These are phyloP conservation scores for Spizellomyces sp. DNA, from an alignment of 192 early-diverging fungal genomes.

Conservation along the genomic window DNA sequence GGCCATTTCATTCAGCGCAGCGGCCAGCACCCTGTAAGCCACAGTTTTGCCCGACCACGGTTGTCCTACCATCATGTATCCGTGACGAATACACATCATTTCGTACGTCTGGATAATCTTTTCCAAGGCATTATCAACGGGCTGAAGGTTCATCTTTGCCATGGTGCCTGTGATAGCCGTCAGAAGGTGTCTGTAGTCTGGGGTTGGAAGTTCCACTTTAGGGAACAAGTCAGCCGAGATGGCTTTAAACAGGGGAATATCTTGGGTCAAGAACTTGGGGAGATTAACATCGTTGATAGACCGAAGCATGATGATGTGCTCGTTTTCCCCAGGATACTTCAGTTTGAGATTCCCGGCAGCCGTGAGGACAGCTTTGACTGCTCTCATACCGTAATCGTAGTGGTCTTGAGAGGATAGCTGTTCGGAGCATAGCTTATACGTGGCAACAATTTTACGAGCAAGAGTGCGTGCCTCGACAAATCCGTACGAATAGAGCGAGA, in stretches of 20 bases:
- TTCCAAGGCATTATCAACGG: conserved; percentile 51
- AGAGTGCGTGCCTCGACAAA: conserved; percentile 60
- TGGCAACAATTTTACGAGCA: conserved; percentile 62
- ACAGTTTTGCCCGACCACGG: conserved; percentile 65
- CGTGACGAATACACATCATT: conserved; percentile 68
- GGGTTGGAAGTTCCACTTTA: conserved; percentile 55
- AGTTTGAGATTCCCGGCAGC: conserved; percentile 64
- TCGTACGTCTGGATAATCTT: conserved; percentile 68
- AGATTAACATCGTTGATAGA: conserved; percentile 65
- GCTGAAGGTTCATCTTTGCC: conserved; percentile 56
- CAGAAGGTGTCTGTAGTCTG: conserved; percentile 58
- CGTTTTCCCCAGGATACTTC: conserved; percentile 57
- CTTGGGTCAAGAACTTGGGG: conserved; percentile 63
- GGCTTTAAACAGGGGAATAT: conserved; percentile 63
- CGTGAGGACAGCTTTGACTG: conserved; percentile 65
- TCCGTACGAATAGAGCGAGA: conserved; percentile 63
- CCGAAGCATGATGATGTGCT: conserved; percentile 63
- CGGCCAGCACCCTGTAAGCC: conserved; percentile 57
- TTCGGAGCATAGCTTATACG: conserved; percentile 66
- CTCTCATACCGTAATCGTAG: conserved; percentile 67
- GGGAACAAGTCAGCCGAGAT: conserved; percentile 64
- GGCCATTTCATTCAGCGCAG: conserved; percentile 51
- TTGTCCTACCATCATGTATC: conserved; percentile 64
- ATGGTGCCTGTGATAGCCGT: conserved; percentile 49
- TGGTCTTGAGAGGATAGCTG: conserved; percentile 68